Conservation (phyloP, 257 asterid genomes). For the Lycium ferocissimum region DNA sequence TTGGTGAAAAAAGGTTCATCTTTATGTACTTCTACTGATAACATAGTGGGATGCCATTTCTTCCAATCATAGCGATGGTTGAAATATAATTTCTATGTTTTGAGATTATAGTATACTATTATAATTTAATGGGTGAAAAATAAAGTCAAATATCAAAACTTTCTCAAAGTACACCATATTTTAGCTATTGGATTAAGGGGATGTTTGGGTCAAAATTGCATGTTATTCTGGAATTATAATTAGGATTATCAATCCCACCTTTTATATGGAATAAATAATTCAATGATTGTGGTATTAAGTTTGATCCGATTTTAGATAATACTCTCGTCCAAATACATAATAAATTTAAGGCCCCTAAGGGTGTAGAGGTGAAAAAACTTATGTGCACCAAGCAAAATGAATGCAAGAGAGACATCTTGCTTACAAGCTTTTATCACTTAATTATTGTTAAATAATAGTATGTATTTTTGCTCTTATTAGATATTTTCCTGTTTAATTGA, state of each 20-base stretch:
- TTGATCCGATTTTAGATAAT: too few species aligned
- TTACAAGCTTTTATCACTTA: neutral
- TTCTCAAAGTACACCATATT: neutral
- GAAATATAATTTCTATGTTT: neutral
- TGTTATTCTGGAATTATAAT: too few species aligned
- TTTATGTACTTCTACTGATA: slow-evolving; percentile 22
- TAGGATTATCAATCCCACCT: too few species aligned
- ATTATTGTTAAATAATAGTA: neutral
- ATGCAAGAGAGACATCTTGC: too few species aligned
- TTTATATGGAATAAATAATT: too few species aligned
- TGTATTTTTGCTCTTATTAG: neutral
- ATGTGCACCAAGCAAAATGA: neutral
- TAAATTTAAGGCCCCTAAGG: too few species aligned
- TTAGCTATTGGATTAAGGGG: neutral
- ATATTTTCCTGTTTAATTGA: neutral
- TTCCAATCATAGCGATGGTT: slow-evolving; percentile 23
- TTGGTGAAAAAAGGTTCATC: slow-evolving; percentile 7
- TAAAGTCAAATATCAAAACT: neutral
- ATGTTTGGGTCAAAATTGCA: too few species aligned
- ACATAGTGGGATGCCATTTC: neutral
- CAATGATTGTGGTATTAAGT: too few species aligned
- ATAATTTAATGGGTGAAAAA: neutral
- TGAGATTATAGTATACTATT: neutral
- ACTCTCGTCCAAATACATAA: too few species aligned
- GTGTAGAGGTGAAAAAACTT: neutral